Base-by-base conservation (phyloP, 345 rosid genomes). In the Combretum micranthum region DNA sequence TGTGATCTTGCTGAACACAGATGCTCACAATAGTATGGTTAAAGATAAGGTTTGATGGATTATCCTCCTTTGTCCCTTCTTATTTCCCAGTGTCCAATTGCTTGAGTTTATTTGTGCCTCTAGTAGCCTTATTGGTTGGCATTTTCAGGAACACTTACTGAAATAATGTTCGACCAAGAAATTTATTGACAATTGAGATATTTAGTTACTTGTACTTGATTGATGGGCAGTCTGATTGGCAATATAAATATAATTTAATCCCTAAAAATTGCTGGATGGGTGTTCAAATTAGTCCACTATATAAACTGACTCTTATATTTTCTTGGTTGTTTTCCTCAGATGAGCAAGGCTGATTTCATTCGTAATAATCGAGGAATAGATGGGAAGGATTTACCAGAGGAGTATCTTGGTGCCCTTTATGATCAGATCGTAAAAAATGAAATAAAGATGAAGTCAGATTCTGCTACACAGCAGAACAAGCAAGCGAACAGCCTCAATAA, bases 301-400 rank as follows among this genome's bases (percentile, higher is more conserved):
- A 4, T 32, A 3, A 32, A 32, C 39, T 7, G 39, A 32, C 5
- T 32, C 39, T 32, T 32, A 32, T 32, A 7, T n/a, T 32, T 32
- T 4, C 9, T 32, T 56, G 64, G 68, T 53, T 67, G 67, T 59
- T 64, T 55, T 46, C 62, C 46, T 32, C 73, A 88, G 98, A 88
- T 92, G 98, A 78, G 81, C 49, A 92, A 86, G 74, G 88, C 86
- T 55, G 96, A 83, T 78, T 88, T 92, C 71, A 77, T 86, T 23
- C 72, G 83, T 69, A 88, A 92, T 72, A 88, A 86, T 62, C 80
- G 91, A 71, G 98, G 98, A 69, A 92, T 92, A 70, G 88, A 92
- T 69, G 98, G 98, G 67, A 88, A 88, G 80, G 98, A 92, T 77
- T 80, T 92, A 62, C 84, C 96, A 56, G 98, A 88, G 78, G 90